Base-by-base conservation (phyloP, 345 rosid genomes). In the Lepidium africanum region DNA sequence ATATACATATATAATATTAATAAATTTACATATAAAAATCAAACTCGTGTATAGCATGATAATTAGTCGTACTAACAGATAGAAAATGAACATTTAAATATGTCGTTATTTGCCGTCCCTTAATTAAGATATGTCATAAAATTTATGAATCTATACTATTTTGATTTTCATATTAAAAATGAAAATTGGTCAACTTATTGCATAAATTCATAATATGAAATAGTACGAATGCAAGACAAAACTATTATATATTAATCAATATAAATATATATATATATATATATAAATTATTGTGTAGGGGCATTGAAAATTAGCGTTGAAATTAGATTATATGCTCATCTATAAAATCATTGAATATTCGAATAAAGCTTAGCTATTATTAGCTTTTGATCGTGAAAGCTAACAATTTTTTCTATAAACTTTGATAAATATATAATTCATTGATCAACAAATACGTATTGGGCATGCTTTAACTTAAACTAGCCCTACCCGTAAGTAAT, bases 281-380 rank as follows among this genome's bases (percentile, higher is more conserved):
- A 27, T 27, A 27, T 27, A 27, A 2, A 27, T 27, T 21, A 41
- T 10, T 48, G 36, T 32, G 11, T 43, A 54, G 33, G 39, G 57
- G 32, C 14, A 50, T 59, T 48, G 66, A 68, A 33, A 68, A 14
- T n/a, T n/a, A n/a, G n/a, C n/a, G n/a, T n/a, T n/a, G n/a, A n/a
- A n/a, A n/a, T 57, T 23, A 4, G 30, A 36, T 68, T 57, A 33
- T 46, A 42, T 46, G 25, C 64, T 57, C 35, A 19, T 6, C 5
- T 19, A 32, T 13, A 14, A 40, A 39, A 49, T 27, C 16, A 14
- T 15, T 14, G 37, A 7, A 46, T 35, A 43, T 68, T 57, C 45
- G 38, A 21, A 36, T n/a, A 63, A 47, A 63, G 12, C 21, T 36
- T 14, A 64, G 15, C 57, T 58, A 67, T 45, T 68, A 30, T 36